Base-by-base conservation (phyloP, 805 yeast species). In the Myxozyma kluyveri region DNA sequence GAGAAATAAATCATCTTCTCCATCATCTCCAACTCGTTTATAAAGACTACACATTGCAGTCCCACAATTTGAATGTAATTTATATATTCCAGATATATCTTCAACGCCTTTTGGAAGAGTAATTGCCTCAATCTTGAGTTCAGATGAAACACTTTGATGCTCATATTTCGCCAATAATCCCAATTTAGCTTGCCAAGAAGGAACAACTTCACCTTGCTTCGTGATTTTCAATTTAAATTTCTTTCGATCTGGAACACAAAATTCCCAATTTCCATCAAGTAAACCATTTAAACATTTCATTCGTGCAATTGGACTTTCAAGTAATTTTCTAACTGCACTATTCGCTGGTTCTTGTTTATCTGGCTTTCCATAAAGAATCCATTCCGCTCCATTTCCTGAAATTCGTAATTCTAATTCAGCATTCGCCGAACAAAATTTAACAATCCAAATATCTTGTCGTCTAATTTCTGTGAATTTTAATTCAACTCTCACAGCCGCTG, bases 221-320 rank as follows among this genome's bases (percentile, higher is more conserved):
- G 37, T 36, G 21, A 37, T 10, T 21, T 29, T 5, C 14, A 39
- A 45, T 4, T 21, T 22, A 19, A 49, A 27, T 12, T 26, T 32
- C 23, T 36, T 3, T 12, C 22, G 21, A 9, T 27, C 42, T 2
- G 53, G 53, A 3, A 49, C 23, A 19, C 49, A 40, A 24, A 49
- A 21, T 26, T 49, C 45, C 53, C 48, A 49, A 7, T 17, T 23
- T 4, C 45, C 48, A 21, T 38, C 48, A 21, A 38, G 29, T 4
- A 44, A n/a, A 29, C 40, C 23, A 17, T 24, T 6, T 4, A 23
- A 19, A 2, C 44, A 33, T 10, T 41, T 31, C 48, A 43, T 43
- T 21, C 53, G 32, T 17, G 53, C 53, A n/a, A 49, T 33, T 7
- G 53, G 53, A 21, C 41, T 19, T 22, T 43, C 48, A n/a, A 49